These are phyloP conservation scores for Euphrasia arctica DNA, from an alignment of 305 asterid species.

Conservation along the genomic window DNA sequence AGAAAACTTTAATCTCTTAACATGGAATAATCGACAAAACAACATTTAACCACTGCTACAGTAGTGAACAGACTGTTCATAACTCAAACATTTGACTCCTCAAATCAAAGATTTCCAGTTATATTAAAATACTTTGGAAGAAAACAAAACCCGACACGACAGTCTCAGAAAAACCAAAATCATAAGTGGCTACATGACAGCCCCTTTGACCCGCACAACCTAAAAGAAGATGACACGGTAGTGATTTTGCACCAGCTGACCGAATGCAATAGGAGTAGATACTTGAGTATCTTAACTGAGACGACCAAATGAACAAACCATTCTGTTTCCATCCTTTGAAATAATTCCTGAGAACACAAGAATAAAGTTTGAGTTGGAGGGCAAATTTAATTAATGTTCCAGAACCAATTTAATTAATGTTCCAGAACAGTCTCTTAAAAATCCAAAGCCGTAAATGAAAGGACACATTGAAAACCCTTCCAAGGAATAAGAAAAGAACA, in stretches of 20 bases:
- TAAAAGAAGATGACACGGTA: slow-evolving; percentile 6
- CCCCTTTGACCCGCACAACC: slow-evolving; percentile 17
- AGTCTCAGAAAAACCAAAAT: slow-evolving; percentile 16
- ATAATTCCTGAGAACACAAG: slow-evolving; percentile 26
- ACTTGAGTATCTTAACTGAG: slow-evolving; percentile 11
- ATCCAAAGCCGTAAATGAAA: not conserved
- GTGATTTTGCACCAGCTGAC: slow-evolving; percentile 15
- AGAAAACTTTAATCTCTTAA: not conserved
- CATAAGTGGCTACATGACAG: slow-evolving; percentile 16
- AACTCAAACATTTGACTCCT: slow-evolving; percentile 23
- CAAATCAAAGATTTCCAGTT: slow-evolving; percentile 18
- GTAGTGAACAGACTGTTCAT: slow-evolving; percentile 2
- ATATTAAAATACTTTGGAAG: slow-evolving; percentile 26
- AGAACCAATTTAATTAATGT: slow-evolving; percentile 3
- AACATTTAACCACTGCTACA: not conserved
- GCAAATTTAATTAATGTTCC: slow-evolving; percentile 8
- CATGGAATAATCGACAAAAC: not conserved
- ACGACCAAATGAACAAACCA: slow-evolving; percentile 21
- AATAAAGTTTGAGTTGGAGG: slow-evolving; percentile 6
- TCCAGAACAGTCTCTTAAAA: not conserved
- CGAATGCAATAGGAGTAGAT: slow-evolving; percentile 10
- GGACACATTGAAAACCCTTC: not conserved
- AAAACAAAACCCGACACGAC: slow-evolving; percentile 1
- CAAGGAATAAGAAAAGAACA: not conserved
- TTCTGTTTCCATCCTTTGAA: slow-evolving; percentile 24